Base-by-base conservation (phyloP, 2,329 filamentous ascomycete species). In the Aureobasidium sp. region DNA sequence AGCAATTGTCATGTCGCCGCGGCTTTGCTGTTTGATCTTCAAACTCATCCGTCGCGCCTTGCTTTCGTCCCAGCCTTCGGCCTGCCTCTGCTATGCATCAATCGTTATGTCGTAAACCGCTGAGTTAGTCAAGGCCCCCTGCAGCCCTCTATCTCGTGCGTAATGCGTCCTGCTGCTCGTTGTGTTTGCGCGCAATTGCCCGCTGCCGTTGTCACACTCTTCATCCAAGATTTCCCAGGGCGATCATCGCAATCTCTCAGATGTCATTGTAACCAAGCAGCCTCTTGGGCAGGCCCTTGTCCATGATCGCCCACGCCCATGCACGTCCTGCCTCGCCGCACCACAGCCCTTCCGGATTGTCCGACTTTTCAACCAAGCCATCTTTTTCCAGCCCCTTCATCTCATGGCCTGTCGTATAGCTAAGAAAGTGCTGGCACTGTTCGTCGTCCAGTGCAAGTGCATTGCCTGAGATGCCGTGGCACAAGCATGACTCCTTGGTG, bases 381-480 rank as follows among this genome's bases (percentile, higher is more conserved):
- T 81, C 78, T 66, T 78, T 79, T 46, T 77, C 76, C 75, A 82
- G 80, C 5, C 77, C 78, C 67, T 81, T 79, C 65, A 86, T 79
- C 63, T 82, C 80, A 61, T 84, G 78, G 4, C 79, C 78, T 0
- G 82, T 84, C 3, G 81, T 83, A 65, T 84, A 79, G 10, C 79
- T 80, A 61, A 86, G 73, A 69, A 86, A 85, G 67, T 86, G 82
- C 64, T 85, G 79, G 65, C 79, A 78, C 44, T 78, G 71, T 59
- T 76, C 70, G n/a, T 75, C 73, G 36, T 77, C 74, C 34, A 83
- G 76, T 62, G 79, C 83, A 67, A 89, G 73, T 17, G 84, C 83
- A 68, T 88, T 88, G 8, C 86, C 84, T 15, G 83, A 78, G 32
- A 87, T 83, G 0, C 86, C 73, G 56, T 89, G 85, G 68, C 86